phyloP scores from a whole-genome alignment of 192 early-diverging fungal genomes.

The Thoreauomyces humboldtii region DNA sequence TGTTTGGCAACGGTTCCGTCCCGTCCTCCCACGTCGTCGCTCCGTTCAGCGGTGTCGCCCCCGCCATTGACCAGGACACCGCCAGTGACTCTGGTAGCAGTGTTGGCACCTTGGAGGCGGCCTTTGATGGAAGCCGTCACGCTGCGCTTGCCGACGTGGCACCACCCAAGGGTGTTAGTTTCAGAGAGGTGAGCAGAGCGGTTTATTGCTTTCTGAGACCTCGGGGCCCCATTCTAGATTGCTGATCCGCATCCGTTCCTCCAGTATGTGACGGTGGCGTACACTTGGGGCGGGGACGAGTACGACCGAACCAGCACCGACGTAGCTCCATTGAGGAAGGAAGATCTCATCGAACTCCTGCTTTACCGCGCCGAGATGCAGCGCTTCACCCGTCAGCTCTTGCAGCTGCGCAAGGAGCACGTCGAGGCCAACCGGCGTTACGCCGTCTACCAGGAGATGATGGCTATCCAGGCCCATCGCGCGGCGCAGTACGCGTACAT shows the following conservation, averaged over 20 bases:
- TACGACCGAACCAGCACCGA: slow-evolving; percentile 29
- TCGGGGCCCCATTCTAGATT: neutral
- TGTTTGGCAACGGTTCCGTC: too few species aligned
- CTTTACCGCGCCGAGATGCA: slow-evolving; percentile 34
- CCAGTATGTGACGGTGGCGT: slow-evolving; percentile 26
- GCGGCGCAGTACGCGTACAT: too few species aligned
- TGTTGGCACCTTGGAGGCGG: too few species aligned
- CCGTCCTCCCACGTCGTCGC: too few species aligned
- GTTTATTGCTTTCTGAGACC: neutral
- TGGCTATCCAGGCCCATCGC: slow-evolving; percentile 18
- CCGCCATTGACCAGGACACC: too few species aligned
- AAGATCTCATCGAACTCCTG: slow-evolving; percentile 31
- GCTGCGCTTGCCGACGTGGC: too few species aligned
- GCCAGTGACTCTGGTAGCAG: too few species aligned
- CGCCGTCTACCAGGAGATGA: slow-evolving; percentile 14
- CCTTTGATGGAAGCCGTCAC: too few species aligned
- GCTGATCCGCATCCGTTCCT: neutral
- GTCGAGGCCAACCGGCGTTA: slow-evolving; percentile 20
- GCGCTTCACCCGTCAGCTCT: slow-evolving; percentile 11
- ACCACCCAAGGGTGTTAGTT: neutral
- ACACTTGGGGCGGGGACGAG: slow-evolving; percentile 22
- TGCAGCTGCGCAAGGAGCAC: slow-evolving; percentile 11
- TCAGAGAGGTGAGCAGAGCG: neutral
- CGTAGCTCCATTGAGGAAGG: slow-evolving; percentile 22
- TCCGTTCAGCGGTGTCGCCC: too few species aligned